Evolutionary conservation across 2,329 filamentous ascomycete species (phyloP).

Genomic region (Annulohypoxylon truncatum): DNA sequence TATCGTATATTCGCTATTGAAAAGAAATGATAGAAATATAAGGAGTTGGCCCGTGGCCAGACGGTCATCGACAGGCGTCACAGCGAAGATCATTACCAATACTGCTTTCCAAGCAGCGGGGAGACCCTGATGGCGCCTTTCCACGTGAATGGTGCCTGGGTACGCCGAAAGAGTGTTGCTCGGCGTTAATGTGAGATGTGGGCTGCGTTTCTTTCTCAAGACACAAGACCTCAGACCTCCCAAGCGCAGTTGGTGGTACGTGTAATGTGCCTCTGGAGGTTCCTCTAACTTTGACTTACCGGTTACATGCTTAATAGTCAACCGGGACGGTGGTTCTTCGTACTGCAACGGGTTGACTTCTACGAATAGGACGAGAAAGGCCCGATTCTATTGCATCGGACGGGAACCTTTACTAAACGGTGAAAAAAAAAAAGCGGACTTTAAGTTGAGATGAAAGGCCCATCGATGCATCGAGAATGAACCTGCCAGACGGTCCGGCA

Average conservation of each 20-base stretch:
- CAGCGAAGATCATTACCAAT: constrained; percentile 26
- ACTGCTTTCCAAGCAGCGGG: constrained; percentile 16
- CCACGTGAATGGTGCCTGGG: constrained; percentile 35
- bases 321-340: constrained; percentile 31
- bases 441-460: constrained; percentile 1
- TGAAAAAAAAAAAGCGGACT: constrained; percentile 22
- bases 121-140: constrained; percentile 38
- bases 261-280: constrained; percentile 9
- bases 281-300: constrained; percentile 4
- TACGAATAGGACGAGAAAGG: constrained; percentile 25
- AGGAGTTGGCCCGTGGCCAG: constrained; percentile 14
- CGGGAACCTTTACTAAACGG: constrained; percentile 10
- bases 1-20: constrained; percentile 17
- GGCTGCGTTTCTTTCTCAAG: constrained; percentile 16
- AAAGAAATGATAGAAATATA: constrained; percentile 5
- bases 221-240: neutral
- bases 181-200: constrained; percentile 24
- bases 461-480: neutral
- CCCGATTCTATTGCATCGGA: constrained; percentile 22
- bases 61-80: constrained; percentile 21
- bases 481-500: constrained; percentile 9
- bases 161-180: constrained; percentile 18
- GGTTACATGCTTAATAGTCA: constrained; percentile 17
- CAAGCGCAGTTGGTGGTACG: constrained; percentile 12
- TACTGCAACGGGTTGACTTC: constrained; percentile 22